Conservation (phyloP, 495 filamentous ascomycete species). For the Neurospora intermedia region DNA sequence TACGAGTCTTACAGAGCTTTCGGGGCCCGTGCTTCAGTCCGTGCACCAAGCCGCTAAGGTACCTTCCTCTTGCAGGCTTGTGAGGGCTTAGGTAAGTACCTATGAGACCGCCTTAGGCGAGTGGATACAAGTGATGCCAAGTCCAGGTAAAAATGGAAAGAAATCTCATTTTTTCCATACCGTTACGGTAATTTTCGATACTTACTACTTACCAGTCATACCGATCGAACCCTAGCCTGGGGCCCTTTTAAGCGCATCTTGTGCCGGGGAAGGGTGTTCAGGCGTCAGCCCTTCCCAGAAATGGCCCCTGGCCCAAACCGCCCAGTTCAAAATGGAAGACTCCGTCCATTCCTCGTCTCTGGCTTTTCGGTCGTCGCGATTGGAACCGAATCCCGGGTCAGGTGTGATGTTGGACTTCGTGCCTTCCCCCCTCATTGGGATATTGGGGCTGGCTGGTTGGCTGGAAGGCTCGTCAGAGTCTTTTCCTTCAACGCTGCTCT, state of each 20-base stretch:
- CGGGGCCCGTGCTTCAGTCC: no score
- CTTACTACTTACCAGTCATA: no score
- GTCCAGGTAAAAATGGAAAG: no score
- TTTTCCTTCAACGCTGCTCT: not conserved
- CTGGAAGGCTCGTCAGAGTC: not conserved
- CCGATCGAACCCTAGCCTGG: no score
- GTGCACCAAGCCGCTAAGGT: no score
- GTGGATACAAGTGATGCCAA: no score
- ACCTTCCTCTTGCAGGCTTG: no score
- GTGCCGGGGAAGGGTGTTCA: not conserved
- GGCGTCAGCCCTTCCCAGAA: not conserved
- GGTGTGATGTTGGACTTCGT: not conserved
- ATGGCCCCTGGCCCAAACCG: not conserved
- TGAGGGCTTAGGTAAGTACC: no score
- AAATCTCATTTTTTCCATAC: no score
- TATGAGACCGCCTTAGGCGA: no score
- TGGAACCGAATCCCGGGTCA: not conserved
- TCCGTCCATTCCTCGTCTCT: not conserved
- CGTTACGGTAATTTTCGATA: no score
- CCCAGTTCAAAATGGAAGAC: not conserved
- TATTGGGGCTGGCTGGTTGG: not conserved
- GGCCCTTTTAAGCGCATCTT: not conserved
- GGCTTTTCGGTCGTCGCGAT: not conserved
- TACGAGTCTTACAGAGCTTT: no score
- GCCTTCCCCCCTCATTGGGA: not conserved